These are phyloP conservation scores for Ramalina peruviana DNA, from an alignment of 495 filamentous ascomycete species.

Conservation along the genomic window DNA sequence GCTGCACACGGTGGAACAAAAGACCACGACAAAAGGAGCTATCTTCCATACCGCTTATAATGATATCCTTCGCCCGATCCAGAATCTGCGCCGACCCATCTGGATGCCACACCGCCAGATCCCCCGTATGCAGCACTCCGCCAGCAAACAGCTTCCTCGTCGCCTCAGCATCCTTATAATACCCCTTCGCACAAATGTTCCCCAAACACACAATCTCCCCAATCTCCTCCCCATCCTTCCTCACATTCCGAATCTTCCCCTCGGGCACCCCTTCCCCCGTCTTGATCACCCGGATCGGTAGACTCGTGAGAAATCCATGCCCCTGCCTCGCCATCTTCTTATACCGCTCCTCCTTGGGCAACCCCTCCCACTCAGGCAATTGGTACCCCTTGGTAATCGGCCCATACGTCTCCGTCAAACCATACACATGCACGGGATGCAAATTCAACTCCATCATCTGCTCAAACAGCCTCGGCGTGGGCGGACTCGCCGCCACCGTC, in stretches of 20 bases:
- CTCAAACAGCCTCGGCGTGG: constrained; percentile 77
- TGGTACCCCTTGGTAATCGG: constrained; percentile 89
- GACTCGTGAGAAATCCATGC: constrained; percentile 76
- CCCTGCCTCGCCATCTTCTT: constrained; percentile 76
- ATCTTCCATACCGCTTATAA: constrained; percentile 67
- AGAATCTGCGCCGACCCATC: constrained; percentile 86
- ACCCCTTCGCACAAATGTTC: constrained; percentile 85
- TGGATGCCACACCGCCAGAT: constrained; percentile 81
- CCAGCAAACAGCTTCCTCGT: constrained; percentile 80
- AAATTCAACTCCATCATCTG: constrained; percentile 83
- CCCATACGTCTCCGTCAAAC: constrained; percentile 89
- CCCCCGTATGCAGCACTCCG: constrained; percentile 76
- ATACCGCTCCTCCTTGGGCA: constrained; percentile 60
- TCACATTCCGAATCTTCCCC: constrained; percentile 58
- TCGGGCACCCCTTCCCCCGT: constrained; percentile 43
- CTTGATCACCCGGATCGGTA: constrained; percentile 74
- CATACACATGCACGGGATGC: constrained; percentile 87
- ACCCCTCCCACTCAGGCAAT: constrained; percentile 60
- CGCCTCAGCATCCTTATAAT: constrained; percentile 80
- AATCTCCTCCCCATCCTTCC: constrained; percentile 71
- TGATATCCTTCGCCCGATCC: constrained; percentile 93
- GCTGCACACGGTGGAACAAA: not conserved
- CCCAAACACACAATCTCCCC: constrained; percentile 85
- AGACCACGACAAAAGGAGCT: not conserved
- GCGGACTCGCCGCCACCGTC: constrained; percentile 85